phyloP scores from a whole-genome alignment of 2,329 filamentous ascomycete genomes.

The Pseudocercospora macadamiae region DNA sequence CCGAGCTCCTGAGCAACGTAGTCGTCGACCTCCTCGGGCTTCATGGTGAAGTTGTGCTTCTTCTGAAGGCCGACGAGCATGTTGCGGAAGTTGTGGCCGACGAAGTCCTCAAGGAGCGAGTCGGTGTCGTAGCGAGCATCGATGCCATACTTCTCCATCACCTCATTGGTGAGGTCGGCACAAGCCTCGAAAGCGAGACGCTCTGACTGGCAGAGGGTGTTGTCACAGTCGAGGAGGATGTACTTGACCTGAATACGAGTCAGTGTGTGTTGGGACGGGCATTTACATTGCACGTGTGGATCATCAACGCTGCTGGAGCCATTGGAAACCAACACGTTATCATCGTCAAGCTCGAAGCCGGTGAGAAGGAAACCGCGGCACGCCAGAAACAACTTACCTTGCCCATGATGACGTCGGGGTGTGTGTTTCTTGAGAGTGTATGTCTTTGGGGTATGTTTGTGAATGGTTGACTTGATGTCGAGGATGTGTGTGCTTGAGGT shows the following conservation, averaged over 20 bases:
- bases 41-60: constrained; percentile 74
- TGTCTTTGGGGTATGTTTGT: background rate
- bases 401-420: constrained; percentile 28
- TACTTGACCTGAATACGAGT: constrained; percentile 45
- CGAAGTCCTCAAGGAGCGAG: constrained; percentile 80
- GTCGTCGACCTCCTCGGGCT: constrained; percentile 67
- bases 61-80: constrained; percentile 79
- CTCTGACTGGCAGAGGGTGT: constrained; percentile 91
- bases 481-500: background rate
- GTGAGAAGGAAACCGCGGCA: constrained; percentile 2
- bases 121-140: constrained; percentile 74
- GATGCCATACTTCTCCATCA: constrained; percentile 69
- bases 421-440: background rate
- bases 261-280: background rate
- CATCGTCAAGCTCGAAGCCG: background rate
- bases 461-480: background rate
- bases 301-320: background rate
- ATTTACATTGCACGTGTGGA: background rate
- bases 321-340: background rate
- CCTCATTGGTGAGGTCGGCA: constrained; percentile 84
- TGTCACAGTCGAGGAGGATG: constrained; percentile 67
- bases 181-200: constrained; percentile 89
- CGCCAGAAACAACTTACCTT: constrained; percentile 26
- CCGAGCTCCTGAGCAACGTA: constrained; percentile 81
- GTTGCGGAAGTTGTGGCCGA: constrained; percentile 92